phyloP scores from a whole-genome alignment of 768 basidiomycete genomes.

The Mycena rosella region DNA sequence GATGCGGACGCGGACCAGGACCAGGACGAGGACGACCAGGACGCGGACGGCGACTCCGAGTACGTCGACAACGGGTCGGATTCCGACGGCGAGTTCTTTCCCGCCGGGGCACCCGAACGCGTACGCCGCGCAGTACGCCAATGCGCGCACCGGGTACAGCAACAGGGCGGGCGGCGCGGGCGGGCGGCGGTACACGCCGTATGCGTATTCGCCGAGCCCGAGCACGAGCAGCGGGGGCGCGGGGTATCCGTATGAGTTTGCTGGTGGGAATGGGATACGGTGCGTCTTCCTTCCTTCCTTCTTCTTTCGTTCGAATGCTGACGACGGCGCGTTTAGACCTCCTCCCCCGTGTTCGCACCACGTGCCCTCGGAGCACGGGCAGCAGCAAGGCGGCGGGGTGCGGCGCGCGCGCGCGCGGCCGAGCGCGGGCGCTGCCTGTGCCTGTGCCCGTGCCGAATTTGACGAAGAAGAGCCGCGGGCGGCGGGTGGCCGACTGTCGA shows the following conservation, averaged over 20 bases:
- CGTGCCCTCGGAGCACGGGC: no score
- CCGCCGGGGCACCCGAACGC: background rate
- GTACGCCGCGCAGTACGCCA: no score
- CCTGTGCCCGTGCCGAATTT: conserved; percentile 70
- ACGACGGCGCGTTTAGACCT: no score
- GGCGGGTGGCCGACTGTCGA: conserved; percentile 59
- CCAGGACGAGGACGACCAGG: conserved; percentile 7
- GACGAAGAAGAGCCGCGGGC: conserved; percentile 76
- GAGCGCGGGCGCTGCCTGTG: conserved; percentile 48
- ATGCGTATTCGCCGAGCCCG: conserved; percentile 18
- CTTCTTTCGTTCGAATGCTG: background rate
- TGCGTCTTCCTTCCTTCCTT: background rate
- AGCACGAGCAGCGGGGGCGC: conserved; percentile 2
- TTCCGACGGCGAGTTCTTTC: conserved; percentile 40
- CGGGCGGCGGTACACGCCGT: conserved; percentile 26
- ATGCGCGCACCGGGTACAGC: no score
- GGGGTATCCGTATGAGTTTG: conserved; percentile 3
- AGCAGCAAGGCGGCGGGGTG: background rate
- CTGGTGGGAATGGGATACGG: background rate
- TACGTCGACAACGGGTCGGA: conserved; percentile 37
- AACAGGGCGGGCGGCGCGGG: background rate
- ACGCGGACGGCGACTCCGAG: conserved; percentile 29
- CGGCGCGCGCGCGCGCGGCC: conserved; percentile 38
- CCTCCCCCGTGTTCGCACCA: no score
- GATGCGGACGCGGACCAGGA: conserved; percentile 13